These are phyloP conservation scores for Aschersonia sp. DNA, from an alignment of 2,329 filamentous ascomycete species.

Conservation along the genomic window DNA sequence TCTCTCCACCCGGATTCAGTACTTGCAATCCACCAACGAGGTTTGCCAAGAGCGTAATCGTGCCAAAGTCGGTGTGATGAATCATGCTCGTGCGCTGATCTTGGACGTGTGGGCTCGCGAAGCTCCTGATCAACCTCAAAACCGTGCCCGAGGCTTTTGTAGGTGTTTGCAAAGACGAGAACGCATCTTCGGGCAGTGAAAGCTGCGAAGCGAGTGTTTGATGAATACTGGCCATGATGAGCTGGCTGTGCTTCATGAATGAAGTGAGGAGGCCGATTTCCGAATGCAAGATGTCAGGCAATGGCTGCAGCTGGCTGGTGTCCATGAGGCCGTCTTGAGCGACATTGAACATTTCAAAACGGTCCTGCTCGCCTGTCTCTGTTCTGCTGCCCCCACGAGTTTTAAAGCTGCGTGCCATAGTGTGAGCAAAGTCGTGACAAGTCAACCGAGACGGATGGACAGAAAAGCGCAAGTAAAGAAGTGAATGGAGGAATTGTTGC, in stretches of 20 bases:
- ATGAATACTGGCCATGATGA: neutral
- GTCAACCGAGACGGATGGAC: neutral
- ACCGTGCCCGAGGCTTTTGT: neutral
- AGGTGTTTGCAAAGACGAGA: neutral
- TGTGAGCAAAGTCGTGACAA: neutral
- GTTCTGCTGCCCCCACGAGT: neutral
- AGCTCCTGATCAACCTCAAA: neutral
- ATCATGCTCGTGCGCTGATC: conserved; percentile 5
- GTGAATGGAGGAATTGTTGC: neutral
- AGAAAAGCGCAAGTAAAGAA: neutral
- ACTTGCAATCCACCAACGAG: conserved; percentile 20
- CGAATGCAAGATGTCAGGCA: neutral
- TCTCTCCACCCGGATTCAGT: conserved; percentile 10
- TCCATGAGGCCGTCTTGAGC: neutral
- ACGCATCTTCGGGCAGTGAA: neutral
- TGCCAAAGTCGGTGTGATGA: conserved; percentile 21
- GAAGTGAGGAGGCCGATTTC: neutral
- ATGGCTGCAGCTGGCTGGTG: neutral
- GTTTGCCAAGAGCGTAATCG: conserved; percentile 20
- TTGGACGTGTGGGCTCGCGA: neutral
- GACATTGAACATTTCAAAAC: neutral
- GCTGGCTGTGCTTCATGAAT: neutral
- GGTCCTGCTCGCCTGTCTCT: neutral
- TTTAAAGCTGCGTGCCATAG: neutral
- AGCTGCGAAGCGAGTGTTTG: neutral